Evolutionary conservation across 139 green algal genomes (phyloP).

Genomic region (Picochlorum sp.): DNA sequence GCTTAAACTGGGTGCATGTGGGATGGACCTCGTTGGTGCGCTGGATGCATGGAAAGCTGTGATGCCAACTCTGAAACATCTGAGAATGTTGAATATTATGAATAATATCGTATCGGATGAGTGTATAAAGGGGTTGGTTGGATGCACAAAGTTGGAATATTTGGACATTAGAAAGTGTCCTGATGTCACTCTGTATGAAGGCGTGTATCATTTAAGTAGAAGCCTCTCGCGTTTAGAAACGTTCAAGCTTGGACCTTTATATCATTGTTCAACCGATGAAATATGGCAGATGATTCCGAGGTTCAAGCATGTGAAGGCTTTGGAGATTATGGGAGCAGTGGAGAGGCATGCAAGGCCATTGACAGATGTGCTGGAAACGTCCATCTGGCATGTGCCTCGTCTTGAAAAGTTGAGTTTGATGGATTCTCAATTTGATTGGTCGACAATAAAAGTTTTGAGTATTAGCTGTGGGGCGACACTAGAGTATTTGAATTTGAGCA

Average conservation of each 20-base stretch:
- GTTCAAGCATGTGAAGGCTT: not conserved
- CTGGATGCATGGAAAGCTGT: too few species aligned
- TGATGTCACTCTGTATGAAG: not conserved
- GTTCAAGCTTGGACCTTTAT: not conserved
- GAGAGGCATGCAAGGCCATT: not conserved
- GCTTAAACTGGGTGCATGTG: too few species aligned
- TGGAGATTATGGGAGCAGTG: not conserved
- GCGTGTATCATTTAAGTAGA: not conserved
- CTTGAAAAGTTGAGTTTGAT: not conserved
- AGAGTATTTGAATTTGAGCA: not conserved
- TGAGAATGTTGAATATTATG: too few species aligned
- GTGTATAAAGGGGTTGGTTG: too few species aligned
- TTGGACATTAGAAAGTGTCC: too few species aligned
- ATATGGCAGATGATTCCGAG: constrained; percentile 1
- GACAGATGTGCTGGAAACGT: not conserved
- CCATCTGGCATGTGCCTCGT: not conserved
- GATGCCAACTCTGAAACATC: too few species aligned
- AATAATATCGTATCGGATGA: too few species aligned
- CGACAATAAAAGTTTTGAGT: not conserved
- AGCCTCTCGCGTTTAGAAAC: not conserved
- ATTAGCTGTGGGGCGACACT: not conserved
- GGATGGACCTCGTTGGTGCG: too few species aligned
- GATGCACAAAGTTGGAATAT: too few species aligned
- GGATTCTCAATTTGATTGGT: not conserved
- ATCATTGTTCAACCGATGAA: not conserved